Percentiles rank a stretch among this genome's conserved stretches.
Evolutionary conservation across 1,284 basidiomycete genomes (phyloP).

Genomic region (Mycosarcoma maydis): DNA sequence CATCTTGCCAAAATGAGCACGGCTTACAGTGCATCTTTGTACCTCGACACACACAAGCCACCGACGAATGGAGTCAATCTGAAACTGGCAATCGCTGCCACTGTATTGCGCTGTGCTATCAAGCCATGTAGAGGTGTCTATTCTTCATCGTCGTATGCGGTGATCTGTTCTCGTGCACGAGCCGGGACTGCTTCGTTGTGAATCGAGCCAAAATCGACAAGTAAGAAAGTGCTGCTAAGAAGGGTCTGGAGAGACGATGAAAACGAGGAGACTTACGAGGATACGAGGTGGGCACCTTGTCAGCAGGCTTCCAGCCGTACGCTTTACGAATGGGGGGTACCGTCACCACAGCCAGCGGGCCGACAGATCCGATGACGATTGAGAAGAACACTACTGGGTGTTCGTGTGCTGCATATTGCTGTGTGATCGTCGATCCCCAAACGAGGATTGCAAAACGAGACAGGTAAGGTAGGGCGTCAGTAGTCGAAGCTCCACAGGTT

Average conservation of each 20-base stretch:
- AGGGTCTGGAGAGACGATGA: too few relatives aligned
- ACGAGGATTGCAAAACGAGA: too few relatives aligned
- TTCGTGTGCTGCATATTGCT: slow-evolving; percentile 88
- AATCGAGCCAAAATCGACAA: too few relatives aligned
- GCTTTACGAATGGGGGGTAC: slow-evolving; percentile 82
- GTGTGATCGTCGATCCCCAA: neutral
- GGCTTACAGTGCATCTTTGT: too few relatives aligned
- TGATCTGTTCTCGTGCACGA: slow-evolving; percentile 52
- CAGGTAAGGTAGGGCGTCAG: neutral
- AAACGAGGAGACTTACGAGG: slow-evolving; percentile 75
- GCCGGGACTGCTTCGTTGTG: slow-evolving; percentile 49
- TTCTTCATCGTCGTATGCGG: slow-evolving; percentile 60
- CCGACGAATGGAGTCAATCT: too few relatives aligned
- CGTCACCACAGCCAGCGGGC: slow-evolving; percentile 77
- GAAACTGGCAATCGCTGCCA: slow-evolving; percentile 14
- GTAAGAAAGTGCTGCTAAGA: neutral
- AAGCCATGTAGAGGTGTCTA: neutral
- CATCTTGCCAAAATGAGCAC: too few relatives aligned
- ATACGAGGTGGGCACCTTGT: slow-evolving; percentile 82
- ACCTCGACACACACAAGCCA: too few relatives aligned
- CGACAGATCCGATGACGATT: slow-evolving; percentile 74
- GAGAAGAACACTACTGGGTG: slow-evolving; percentile 91
- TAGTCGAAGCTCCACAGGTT: too few relatives aligned
- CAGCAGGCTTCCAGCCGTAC: slow-evolving; percentile 77
- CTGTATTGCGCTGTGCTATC: neutral